phyloP scores from a whole-genome alignment of 2,329 filamentous ascomycete genomes.

The Fusarium virguliforme region DNA sequence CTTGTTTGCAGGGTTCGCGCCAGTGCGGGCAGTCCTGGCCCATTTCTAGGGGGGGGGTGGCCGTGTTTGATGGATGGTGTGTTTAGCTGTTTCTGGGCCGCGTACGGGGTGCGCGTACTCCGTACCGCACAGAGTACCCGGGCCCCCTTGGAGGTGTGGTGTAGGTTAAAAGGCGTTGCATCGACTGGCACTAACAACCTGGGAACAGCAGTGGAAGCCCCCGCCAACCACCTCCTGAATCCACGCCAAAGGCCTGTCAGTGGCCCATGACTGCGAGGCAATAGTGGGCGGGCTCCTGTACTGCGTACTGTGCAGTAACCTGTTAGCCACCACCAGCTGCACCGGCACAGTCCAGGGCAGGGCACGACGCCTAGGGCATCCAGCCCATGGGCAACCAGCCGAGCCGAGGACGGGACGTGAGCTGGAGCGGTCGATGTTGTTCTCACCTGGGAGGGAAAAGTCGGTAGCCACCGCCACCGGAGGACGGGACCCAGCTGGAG shows the following conservation, averaged over 20 bases:
- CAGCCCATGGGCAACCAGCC: slow-evolving; percentile 1
- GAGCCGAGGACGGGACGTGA: slow-evolving; percentile 17
- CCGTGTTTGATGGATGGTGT: slow-evolving; percentile 28
- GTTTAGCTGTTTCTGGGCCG: slow-evolving; percentile 21
- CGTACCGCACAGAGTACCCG: slow-evolving; percentile 8
- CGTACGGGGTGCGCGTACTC: slow-evolving; percentile 14
- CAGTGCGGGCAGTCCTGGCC: slow-evolving; percentile 23
- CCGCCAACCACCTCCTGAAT: slow-evolving; percentile 36
- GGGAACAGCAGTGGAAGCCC: slow-evolving; percentile 19
- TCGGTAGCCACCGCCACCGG: slow-evolving; percentile 43
- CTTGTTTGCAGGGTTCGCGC: slow-evolving; percentile 13
- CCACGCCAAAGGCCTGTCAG: slow-evolving; percentile 25
- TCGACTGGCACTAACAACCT: slow-evolving; percentile 27
- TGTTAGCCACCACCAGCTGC: background rate
- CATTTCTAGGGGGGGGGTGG: slow-evolving; percentile 14
- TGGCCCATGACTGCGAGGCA: slow-evolving; percentile 3
- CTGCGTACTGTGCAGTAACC: slow-evolving; percentile 1
- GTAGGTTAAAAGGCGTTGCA: slow-evolving; percentile 28
- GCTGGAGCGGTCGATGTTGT: slow-evolving; percentile 22
- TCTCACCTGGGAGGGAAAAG: slow-evolving; percentile 21
- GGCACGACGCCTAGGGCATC: background rate
- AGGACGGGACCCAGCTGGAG: slow-evolving; percentile 17
- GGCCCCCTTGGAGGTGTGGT: slow-evolving; percentile 1
- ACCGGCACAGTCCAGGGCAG: slow-evolving; percentile 8
- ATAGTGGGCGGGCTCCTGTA: background rate